A percentile compares a stretch with the other conserved stretches of the same genome.
Conservation (phyloP, 805 yeast species). For the Cyberlindnera galapagoensis region DNA sequence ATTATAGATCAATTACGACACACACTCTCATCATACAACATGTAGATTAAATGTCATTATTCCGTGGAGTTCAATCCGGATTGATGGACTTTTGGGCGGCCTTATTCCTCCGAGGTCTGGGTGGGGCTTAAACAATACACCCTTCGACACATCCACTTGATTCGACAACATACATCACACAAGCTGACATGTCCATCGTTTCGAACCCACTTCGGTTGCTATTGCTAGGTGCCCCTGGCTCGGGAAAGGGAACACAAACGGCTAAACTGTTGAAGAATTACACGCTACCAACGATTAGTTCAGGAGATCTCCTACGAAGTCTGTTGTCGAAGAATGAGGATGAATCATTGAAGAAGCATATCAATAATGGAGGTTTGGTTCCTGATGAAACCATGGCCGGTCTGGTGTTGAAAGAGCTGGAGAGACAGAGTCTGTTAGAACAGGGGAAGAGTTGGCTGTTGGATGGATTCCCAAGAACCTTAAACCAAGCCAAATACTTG, state of each 20-base stretch:
- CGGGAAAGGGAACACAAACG: conserved; percentile 92
- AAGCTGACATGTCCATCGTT: too few relatives aligned
- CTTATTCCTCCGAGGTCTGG: too few relatives aligned
- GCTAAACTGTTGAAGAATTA: conserved; percentile 50
- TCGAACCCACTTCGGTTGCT: conserved; percentile 54
- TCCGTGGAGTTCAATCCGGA: too few relatives aligned
- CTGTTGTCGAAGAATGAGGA: conserved; percentile 51
- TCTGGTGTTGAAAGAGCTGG: conserved; percentile 47
- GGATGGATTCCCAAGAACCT: conserved; percentile 90
- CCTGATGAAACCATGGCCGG: conserved; percentile 67
- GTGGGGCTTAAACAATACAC: too few relatives aligned
- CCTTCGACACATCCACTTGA: too few relatives aligned
- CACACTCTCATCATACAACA: too few relatives aligned
- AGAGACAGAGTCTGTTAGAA: conserved; percentile 35
- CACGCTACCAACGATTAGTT: conserved; percentile 53
- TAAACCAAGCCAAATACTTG: conserved; percentile 59
- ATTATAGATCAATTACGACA: too few relatives aligned
- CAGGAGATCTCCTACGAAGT: conserved; percentile 76
- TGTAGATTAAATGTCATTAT: too few relatives aligned
- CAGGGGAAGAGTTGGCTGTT: conserved; percentile 56
- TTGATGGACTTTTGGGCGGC: too few relatives aligned
- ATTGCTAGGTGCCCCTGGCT: conserved; percentile 89
- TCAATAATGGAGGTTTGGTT: conserved; percentile 58
- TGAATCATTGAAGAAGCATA: conserved; percentile 48
- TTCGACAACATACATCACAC: too few relatives aligned